These are phyloP conservation scores for Scenedesmus sp. DNA, from an alignment of 163 green algal genomes.

Conservation along the genomic window DNA sequence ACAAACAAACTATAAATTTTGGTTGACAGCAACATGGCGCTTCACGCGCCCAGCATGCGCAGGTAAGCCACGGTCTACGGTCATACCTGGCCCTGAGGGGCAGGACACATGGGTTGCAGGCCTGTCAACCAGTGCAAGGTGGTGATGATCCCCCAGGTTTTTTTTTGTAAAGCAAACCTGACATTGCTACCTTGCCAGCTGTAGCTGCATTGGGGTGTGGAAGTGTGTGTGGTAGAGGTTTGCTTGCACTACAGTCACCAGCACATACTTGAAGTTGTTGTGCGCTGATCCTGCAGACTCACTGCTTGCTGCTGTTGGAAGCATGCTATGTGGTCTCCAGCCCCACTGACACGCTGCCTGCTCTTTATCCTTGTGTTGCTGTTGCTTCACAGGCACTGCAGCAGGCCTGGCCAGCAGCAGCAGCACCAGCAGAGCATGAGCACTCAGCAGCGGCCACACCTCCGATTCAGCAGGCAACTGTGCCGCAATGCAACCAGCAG, in stretches of 20 bases:
- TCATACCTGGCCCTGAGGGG: neutral
- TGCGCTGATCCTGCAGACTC: neutral
- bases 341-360: neutral
- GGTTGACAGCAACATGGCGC: neutral
- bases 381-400: neutral
- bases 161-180: too few species aligned
- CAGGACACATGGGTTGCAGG: neutral
- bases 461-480: neutral
- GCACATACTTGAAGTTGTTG: neutral
- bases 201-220: neutral
- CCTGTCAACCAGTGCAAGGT: neutral
- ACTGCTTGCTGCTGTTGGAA: neutral
- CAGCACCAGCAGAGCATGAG: neutral
- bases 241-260: neutral
- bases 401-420: neutral
- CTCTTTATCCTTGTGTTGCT: neutral
- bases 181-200: neutral
- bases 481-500: neutral
- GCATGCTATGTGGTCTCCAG: neutral
- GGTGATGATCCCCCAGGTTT: too few species aligned
- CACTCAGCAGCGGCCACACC: neutral
- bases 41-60: neutral
- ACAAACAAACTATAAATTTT: neutral
- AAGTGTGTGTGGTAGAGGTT: slow-evolving; percentile 11
- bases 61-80: neutral